These are phyloP conservation scores for Discostella stelligera DNA, from an alignment of 352 stramenopile species.

Conservation along the genomic window DNA sequence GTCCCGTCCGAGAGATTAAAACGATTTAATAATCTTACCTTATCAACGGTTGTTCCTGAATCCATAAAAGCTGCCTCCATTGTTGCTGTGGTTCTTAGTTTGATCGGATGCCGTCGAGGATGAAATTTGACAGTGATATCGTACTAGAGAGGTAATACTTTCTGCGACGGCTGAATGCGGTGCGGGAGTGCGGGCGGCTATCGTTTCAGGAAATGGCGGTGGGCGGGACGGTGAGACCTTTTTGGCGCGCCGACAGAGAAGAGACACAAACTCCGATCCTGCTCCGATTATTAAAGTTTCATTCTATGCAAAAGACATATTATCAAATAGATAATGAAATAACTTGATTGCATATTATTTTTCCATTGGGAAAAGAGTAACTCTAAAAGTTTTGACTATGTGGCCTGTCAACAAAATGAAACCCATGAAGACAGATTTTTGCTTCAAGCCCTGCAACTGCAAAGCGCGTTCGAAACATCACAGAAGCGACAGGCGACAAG, in stretches of 20 bases:
- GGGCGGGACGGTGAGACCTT: neutral
- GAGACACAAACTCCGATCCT: no score
- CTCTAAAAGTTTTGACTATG: no score
- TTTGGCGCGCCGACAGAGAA: neutral
- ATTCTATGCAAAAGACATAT: no score
- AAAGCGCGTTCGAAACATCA: no score
- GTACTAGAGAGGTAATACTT: no score
- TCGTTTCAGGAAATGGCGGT: no score
- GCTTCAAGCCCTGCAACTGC: neutral
- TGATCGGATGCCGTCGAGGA: neutral
- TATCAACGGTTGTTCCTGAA: conserved; percentile 74
- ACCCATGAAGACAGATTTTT: neutral
- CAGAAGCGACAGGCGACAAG: no score
- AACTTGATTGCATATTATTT: no score
- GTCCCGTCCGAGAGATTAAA: neutral
- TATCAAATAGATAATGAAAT: no score
- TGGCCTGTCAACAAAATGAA: no score
- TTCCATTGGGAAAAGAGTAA: neutral
- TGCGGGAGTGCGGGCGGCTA: neutral
- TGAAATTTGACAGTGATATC: no score
- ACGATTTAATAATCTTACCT: conserved; percentile 52
- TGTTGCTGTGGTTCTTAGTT: conserved; percentile 33
- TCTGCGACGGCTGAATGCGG: neutral
- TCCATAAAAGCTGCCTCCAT: conserved; percentile 80
- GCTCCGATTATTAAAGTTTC: no score